Evolutionary conservation across 352 stramenopile species (phyloP).

Genomic region (Phytophthora melonis): DNA sequence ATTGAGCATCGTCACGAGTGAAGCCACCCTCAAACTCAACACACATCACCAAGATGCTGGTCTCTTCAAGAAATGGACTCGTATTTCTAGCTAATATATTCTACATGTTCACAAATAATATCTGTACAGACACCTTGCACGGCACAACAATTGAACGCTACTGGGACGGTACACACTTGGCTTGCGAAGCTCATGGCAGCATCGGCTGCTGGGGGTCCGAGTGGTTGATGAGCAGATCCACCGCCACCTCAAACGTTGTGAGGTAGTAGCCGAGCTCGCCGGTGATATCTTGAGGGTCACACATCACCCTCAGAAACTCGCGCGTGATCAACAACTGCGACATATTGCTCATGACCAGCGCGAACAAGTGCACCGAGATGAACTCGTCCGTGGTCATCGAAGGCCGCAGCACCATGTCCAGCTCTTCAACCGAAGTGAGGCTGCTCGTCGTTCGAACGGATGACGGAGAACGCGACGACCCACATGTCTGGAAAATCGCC

Average conservation of each 20-base stretch:
- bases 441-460: conserved; percentile 35
- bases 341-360: conserved; percentile 63
- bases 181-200: conserved; percentile 28
- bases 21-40: not conserved
- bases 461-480: conserved; percentile 34
- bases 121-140: not conserved
- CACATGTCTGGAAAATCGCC: conserved; percentile 61
- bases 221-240: conserved; percentile 65
- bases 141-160: conserved; percentile 1
- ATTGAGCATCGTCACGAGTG: not conserved
- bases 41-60: not conserved
- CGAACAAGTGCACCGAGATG: conserved; percentile 69
- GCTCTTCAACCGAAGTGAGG: conserved; percentile 48
- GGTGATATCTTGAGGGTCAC: conserved; percentile 63
- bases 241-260: conserved; percentile 73
- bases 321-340: conserved; percentile 57
- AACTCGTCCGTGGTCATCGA: conserved; percentile 75
- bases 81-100: not conserved
- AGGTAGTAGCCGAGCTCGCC: conserved; percentile 82
- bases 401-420: conserved; percentile 43
- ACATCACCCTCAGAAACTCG: conserved; percentile 64
- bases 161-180: not conserved
- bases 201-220: conserved; percentile 50
- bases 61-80: not conserved
- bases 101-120: not conserved